phyloP scores from a whole-genome alignment of 805 yeast genomes.

The Wickerhamomyces xylosicus region DNA sequence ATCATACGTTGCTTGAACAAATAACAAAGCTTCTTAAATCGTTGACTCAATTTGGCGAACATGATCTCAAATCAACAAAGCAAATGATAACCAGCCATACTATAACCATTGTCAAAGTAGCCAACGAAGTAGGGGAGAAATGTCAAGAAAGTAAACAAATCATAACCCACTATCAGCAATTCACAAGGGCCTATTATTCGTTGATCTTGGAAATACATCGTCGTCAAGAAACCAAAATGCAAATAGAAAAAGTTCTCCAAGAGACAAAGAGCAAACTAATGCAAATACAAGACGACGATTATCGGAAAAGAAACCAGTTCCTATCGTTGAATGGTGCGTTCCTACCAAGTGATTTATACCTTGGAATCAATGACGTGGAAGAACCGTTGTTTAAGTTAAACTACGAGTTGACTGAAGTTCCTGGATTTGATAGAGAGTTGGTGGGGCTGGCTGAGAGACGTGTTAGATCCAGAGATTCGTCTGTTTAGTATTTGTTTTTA shows the following conservation, averaged over 20 bases:
- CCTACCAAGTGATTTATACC: constrained; percentile 45
- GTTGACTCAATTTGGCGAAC: constrained; percentile 17
- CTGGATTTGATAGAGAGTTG: constrained; percentile 2
- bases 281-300: constrained; percentile 33
- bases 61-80: constrained; percentile 6
- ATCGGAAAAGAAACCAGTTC: constrained; percentile 31
- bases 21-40: constrained; percentile 13
- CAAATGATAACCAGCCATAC: constrained; percentile 7
- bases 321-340: constrained; percentile 38
- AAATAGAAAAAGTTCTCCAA: constrained; percentile 29
- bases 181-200: constrained; percentile 40
- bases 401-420: constrained; percentile 1
- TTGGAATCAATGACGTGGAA: constrained; percentile 25
- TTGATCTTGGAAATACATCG: constrained; percentile 43
- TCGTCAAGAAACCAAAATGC: constrained; percentile 29
- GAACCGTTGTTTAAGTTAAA: constrained; percentile 7
- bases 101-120: constrained; percentile 4
- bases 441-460: constrained; percentile 14
- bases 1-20: constrained; percentile 18
- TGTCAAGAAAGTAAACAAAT: constrained; percentile 23
- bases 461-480: background rate
- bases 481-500: too few species aligned
- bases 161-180: constrained; percentile 38
- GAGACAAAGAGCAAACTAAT: constrained; percentile 31
- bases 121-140: constrained; percentile 7